Evolutionary conservation across 129 eudicot species (phyloP).

Genomic region (Flaveria sonorensis): DNA sequence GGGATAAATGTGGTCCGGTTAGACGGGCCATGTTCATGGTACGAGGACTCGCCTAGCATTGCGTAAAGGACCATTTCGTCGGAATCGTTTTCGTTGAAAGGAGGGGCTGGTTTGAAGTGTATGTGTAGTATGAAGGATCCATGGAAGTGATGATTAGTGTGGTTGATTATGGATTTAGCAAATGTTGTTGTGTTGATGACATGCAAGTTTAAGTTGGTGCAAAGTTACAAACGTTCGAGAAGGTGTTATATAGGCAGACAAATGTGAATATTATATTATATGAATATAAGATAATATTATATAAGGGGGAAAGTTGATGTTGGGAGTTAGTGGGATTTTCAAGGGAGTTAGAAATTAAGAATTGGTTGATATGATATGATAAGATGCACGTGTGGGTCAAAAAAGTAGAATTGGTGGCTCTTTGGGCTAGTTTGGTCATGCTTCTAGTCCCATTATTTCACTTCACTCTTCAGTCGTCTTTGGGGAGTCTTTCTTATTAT

Average conservation of each 20-base stretch:
- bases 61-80: slow-evolving; percentile 31
- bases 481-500: background rate
- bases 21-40: slow-evolving; percentile 13
- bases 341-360: slow-evolving; percentile 2
- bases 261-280: slow-evolving; percentile 8
- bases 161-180: background rate
- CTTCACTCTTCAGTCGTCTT: background rate
- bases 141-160: background rate
- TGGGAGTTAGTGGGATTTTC: slow-evolving; percentile 36
- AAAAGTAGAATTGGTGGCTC: slow-evolving; percentile 45
- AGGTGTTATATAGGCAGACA: slow-evolving; percentile 29
- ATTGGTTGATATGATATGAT: too few species aligned
- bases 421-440: background rate
- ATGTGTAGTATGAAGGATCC: slow-evolving; percentile 37
- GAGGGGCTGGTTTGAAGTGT: slow-evolving; percentile 30
- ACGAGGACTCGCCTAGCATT: slow-evolving; percentile 33
- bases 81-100: slow-evolving; percentile 40
- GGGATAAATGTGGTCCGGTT: slow-evolving; percentile 1
- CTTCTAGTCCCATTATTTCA: slow-evolving; percentile 15
- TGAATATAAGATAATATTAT: background rate
- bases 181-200: background rate
- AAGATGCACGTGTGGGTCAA: slow-evolving; percentile 40
- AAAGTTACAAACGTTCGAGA: slow-evolving; percentile 14
- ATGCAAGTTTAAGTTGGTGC: slow-evolving; percentile 8
- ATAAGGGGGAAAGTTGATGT: background rate